These are phyloP conservation scores for Ganoderma boninense DNA, from an alignment of 1,284 basidiomycete species.

Conservation along the genomic window DNA sequence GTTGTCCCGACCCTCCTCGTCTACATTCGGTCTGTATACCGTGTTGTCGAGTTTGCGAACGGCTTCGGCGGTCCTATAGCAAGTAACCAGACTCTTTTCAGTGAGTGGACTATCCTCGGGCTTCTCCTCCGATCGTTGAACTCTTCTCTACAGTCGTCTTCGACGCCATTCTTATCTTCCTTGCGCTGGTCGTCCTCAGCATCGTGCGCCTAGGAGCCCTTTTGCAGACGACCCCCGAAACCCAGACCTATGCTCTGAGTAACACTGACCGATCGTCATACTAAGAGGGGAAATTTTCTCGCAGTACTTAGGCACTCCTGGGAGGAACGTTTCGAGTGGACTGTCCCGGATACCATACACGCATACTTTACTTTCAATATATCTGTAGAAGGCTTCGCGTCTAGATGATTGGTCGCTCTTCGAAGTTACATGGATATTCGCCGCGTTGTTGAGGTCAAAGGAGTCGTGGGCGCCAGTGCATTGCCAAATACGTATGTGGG, in stretches of 20 bases:
- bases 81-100: conserved; percentile 58
- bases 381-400: neutral
- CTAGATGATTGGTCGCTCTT: neutral
- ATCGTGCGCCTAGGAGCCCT: conserved; percentile 55
- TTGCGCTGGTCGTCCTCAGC: conserved; percentile 62
- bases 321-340: neutral
- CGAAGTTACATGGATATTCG: neutral
- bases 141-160: conserved; percentile 42
- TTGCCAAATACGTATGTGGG: neutral
- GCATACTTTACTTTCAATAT: neutral
- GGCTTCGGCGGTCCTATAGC: conserved; percentile 61
- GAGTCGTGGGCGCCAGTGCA: neutral
- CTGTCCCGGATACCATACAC: neutral
- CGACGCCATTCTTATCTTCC: conserved; percentile 62
- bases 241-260: conserved; percentile 8
- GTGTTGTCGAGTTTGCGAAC: conserved; percentile 50
- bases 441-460: neutral
- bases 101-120: conserved; percentile 35
- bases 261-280: neutral
- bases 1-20: conserved; percentile 20
- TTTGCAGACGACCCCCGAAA: conserved; percentile 11
- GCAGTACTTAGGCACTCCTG: neutral
- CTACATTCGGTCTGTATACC: conserved; percentile 30
- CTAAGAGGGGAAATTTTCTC: neutral
- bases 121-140: no score